A percentile compares a stretch with the other conserved stretches of the same genome.
Conservation (phyloP, 2,329 filamentous ascomycete genomes). For the Aplosporella prunicola region DNA sequence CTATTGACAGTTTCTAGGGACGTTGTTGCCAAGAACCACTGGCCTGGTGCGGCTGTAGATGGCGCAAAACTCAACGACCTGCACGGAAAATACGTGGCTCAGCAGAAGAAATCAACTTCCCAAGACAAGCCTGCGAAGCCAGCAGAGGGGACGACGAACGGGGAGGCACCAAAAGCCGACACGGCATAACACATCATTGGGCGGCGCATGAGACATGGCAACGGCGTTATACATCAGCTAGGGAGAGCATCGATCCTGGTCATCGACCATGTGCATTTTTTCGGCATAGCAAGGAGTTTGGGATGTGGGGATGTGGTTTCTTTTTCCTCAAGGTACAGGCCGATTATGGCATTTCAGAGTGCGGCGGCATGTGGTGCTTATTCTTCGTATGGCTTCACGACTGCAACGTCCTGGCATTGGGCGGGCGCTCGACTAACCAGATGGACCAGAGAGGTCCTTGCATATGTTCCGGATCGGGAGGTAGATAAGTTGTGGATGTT, state of each 20-base stretch:
- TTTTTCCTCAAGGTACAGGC: neutral
- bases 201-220: slow-evolving; percentile 5
- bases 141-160: slow-evolving; percentile 11
- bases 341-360: too few relatives aligned
- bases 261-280: slow-evolving; percentile 9
- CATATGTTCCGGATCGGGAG: too few relatives aligned
- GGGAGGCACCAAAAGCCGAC: slow-evolving; percentile 8
- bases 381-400: slow-evolving; percentile 2
- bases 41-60: slow-evolving; percentile 25
- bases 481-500: too few relatives aligned
- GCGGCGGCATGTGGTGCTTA: too few relatives aligned
- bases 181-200: too few relatives aligned
- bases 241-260: slow-evolving; percentile 7
- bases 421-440: slow-evolving; percentile 6
- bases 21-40: slow-evolving; percentile 28
- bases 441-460: too few relatives aligned
- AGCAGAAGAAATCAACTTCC: slow-evolving; percentile 17
- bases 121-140: slow-evolving; percentile 1
- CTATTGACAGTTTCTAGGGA: slow-evolving; percentile 23
- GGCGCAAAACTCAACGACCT: slow-evolving; percentile 25
- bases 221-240: slow-evolving; percentile 10
- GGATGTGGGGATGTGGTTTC: slow-evolving; percentile 4
- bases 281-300: slow-evolving; percentile 4
- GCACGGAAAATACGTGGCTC: slow-evolving; percentile 28
- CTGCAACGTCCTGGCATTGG: slow-evolving; percentile 6